These are phyloP conservation scores for Beauveria scarabaeidicola DNA, from an alignment of 2,329 filamentous ascomycete genomes.

Conservation along the genomic window DNA sequence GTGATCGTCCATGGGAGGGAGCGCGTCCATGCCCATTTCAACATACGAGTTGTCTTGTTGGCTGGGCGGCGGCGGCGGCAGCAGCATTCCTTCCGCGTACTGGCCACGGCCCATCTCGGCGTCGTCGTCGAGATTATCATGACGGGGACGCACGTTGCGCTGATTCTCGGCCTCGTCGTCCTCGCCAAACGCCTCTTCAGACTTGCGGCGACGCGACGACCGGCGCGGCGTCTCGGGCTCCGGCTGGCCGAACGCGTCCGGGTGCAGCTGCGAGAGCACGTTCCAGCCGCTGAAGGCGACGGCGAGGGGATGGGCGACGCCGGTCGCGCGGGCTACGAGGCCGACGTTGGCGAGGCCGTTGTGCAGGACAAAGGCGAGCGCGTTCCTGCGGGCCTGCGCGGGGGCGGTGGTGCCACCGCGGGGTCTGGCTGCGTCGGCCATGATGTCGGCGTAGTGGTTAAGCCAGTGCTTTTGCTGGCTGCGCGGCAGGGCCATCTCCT, in stretches of 20 bases:
- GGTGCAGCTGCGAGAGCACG: background rate
- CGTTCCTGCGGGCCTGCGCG: constrained; percentile 32
- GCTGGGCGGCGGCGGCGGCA: constrained; percentile 15
- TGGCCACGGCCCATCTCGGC: constrained; percentile 21
- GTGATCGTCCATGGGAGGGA: constrained; percentile 58
- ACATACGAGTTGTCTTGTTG: constrained; percentile 31
- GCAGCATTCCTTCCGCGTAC: constrained; percentile 19
- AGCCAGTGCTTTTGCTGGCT: constrained; percentile 33
- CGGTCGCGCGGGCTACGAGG: constrained; percentile 14
- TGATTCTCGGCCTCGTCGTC: constrained; percentile 19
- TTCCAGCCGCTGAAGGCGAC: constrained; percentile 29
- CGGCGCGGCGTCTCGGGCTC: constrained; percentile 14
- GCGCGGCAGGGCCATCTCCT: constrained; percentile 26
- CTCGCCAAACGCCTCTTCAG: constrained; percentile 35
- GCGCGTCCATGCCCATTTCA: constrained; percentile 64
- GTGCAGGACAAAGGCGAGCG: constrained; percentile 22
- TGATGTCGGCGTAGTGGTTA: constrained; percentile 43
- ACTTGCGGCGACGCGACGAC: constrained; percentile 31
- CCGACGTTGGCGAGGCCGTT: constrained; percentile 29
- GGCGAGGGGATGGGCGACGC: constrained; percentile 35
- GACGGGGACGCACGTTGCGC: background rate
- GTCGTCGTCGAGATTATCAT: constrained; percentile 14
- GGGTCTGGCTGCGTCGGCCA: constrained; percentile 32
- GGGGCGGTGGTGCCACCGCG: constrained; percentile 18
- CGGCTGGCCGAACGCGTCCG: constrained; percentile 22